Evolutionary conservation across 2,329 filamentous ascomycete genomes (phyloP).

Genomic region (Lomentospora prolificans): DNA sequence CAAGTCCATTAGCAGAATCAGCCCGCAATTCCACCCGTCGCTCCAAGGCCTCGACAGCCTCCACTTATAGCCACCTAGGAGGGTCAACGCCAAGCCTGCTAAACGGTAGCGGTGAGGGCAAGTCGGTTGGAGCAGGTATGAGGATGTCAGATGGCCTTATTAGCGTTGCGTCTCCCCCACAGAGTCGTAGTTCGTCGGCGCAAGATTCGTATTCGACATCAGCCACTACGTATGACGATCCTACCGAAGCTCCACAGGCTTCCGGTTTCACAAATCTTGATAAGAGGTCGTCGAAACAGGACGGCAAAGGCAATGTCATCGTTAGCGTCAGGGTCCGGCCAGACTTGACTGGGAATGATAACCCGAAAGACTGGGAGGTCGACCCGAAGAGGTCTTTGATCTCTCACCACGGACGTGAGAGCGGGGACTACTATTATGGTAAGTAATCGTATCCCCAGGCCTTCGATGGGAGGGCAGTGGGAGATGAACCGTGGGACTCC

Average conservation of each 20-base stretch:
- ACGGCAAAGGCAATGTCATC: constrained; percentile 87
- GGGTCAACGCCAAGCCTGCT: constrained; percentile 60
- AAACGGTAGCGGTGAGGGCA: constrained; percentile 69
- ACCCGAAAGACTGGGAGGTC: constrained; percentile 74
- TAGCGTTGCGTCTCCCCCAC: constrained; percentile 71
- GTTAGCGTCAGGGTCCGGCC: constrained; percentile 92
- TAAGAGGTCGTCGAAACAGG: constrained; percentile 45
- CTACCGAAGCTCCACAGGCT: constrained; percentile 42
- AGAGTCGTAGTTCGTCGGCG: constrained; percentile 84
- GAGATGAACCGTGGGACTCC: too few relatives aligned
- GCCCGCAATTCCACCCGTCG: constrained; percentile 32
- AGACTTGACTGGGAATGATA: constrained; percentile 56
- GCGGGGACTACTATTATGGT: constrained; percentile 90
- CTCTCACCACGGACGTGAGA: constrained; percentile 77
- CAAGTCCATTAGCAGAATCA: constrained; percentile 48
- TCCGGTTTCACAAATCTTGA: constrained; percentile 21
- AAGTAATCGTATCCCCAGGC: constrained; percentile 21
- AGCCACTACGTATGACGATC: constrained; percentile 79
- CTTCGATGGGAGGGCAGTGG: not conserved
- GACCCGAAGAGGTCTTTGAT: constrained; percentile 76
- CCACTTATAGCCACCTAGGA: constrained; percentile 38
- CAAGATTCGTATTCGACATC: constrained; percentile 89
- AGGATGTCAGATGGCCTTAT: constrained; percentile 66
- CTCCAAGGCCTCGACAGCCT: constrained; percentile 45
- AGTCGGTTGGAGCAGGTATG: constrained; percentile 54